These are phyloP conservation scores for Wickerhamomyces chambardii DNA, from an alignment of 805 yeast species.

Conservation along the genomic window DNA sequence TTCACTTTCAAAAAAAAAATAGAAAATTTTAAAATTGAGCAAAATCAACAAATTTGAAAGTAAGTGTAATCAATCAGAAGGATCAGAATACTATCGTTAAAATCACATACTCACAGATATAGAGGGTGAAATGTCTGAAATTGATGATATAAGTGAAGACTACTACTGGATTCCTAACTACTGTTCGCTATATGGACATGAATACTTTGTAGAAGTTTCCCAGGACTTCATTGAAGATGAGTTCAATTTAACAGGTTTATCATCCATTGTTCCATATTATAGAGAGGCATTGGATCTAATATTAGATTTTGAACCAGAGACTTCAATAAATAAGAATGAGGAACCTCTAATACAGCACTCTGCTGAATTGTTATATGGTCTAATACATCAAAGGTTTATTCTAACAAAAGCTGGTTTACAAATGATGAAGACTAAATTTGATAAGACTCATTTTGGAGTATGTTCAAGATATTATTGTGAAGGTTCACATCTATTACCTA, in stretches of 20 bases:
- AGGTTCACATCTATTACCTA: slow-evolving; percentile 83
- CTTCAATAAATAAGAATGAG: slow-evolving; percentile 50
- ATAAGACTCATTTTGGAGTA: slow-evolving; percentile 78
- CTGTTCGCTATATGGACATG: slow-evolving; percentile 52
- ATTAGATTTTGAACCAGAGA: slow-evolving; percentile 61
- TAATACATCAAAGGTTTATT: slow-evolving; percentile 89
- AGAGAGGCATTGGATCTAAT: slow-evolving; percentile 88
- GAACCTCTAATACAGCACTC: slow-evolving; percentile 77
- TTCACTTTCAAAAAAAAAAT: not conserved
- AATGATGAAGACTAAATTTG: slow-evolving; percentile 90
- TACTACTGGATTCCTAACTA: slow-evolving; percentile 46
- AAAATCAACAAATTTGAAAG: too few relatives aligned
- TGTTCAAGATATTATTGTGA: slow-evolving; percentile 90
- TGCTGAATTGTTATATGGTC: slow-evolving; percentile 88
- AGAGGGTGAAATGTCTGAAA: not conserved
- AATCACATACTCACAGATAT: not conserved
- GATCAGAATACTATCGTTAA: too few relatives aligned
- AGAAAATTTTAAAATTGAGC: not conserved
- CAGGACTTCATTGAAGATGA: slow-evolving; percentile 95
- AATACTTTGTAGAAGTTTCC: slow-evolving; percentile 85
- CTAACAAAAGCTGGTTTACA: slow-evolving; percentile 84
- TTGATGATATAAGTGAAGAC: slow-evolving; percentile 27
- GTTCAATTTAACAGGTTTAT: slow-evolving; percentile 86
- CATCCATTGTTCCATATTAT: slow-evolving; percentile 81
- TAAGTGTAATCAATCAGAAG: too few relatives aligned